Conservation (phyloP, 495 filamentous ascomycete species). For the Stereocaulon alpinum region DNA sequence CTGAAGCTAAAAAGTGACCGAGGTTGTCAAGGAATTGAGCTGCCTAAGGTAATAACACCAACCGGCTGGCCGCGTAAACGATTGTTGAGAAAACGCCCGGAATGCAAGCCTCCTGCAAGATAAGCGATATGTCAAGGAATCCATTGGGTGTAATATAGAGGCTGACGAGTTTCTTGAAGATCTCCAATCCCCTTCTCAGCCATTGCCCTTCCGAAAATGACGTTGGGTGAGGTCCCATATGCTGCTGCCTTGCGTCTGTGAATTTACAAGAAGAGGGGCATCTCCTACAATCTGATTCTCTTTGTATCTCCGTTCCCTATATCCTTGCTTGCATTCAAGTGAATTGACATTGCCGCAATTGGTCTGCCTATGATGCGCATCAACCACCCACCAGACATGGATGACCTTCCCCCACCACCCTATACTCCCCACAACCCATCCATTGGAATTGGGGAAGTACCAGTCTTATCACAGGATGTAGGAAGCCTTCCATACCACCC, state of each 20-base stretch:
- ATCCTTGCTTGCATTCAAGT: background rate
- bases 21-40: no score
- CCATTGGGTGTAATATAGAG: background rate
- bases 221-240: slow-evolving; percentile 1
- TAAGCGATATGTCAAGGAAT: background rate
- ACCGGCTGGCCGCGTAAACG: background rate
- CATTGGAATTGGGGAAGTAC: background rate
- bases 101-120: background rate
- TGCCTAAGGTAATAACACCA: no score
- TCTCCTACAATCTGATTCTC: background rate
- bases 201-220: no score
- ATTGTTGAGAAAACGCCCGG: background rate
- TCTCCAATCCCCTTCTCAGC: background rate
- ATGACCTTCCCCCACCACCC: slow-evolving; percentile 15
- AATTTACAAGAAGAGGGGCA: slow-evolving; percentile 1
- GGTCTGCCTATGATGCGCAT: background rate
- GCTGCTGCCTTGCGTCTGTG: background rate
- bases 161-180: background rate
- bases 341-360: background rate
- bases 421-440: slow-evolving; percentile 11
- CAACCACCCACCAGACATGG: slow-evolving; percentile 8
- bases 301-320: background rate
- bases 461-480: background rate
- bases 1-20: no score
- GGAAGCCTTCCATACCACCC: background rate